Evolutionary conservation across 2,329 filamentous ascomycete species (phyloP).

Genomic region (Trichoderma semiorbis): DNA sequence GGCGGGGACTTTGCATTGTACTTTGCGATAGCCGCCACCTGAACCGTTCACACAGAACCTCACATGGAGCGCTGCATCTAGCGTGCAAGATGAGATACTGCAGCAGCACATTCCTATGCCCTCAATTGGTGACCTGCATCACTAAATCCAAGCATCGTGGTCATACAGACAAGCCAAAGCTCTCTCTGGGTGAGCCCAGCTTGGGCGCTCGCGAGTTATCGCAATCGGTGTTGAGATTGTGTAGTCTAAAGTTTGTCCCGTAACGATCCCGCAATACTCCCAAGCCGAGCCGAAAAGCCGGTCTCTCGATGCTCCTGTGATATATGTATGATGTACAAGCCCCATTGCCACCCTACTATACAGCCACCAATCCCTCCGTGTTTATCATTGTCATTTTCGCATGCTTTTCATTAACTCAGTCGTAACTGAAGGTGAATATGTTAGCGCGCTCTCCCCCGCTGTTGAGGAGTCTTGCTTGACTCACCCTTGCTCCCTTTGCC

Average conservation of each 20-base stretch:
- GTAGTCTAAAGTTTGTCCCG: conserved; percentile 17
- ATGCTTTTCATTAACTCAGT: background rate
- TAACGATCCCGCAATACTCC: conserved; percentile 18
- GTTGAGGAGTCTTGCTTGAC: conserved; percentile 26
- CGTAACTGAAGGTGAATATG: conserved; percentile 4
- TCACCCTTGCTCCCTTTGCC: conserved; percentile 78
- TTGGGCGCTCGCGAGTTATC: background rate
- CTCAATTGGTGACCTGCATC: background rate
- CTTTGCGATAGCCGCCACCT: background rate
- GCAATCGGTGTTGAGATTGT: conserved; percentile 17
- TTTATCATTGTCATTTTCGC: background rate
- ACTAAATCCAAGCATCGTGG: background rate
- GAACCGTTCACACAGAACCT: background rate
- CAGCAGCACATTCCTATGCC: background rate
- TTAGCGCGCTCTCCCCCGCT: background rate
- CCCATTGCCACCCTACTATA: conserved; percentile 17
- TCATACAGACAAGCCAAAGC: background rate
- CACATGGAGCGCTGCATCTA: background rate
- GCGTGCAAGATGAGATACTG: background rate
- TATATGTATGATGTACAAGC: conserved; percentile 19
- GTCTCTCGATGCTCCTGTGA: conserved; percentile 14
- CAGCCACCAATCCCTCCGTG: background rate
- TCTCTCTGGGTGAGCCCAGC: background rate
- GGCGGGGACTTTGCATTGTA: background rate
- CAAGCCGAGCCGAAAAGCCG: conserved; percentile 16